A percentile compares a stretch with the other conserved stretches of the same genome.
phyloP scores from a whole-genome alignment of 495 filamentous ascomycete genomes.

The Penicillium odoratum region DNA sequence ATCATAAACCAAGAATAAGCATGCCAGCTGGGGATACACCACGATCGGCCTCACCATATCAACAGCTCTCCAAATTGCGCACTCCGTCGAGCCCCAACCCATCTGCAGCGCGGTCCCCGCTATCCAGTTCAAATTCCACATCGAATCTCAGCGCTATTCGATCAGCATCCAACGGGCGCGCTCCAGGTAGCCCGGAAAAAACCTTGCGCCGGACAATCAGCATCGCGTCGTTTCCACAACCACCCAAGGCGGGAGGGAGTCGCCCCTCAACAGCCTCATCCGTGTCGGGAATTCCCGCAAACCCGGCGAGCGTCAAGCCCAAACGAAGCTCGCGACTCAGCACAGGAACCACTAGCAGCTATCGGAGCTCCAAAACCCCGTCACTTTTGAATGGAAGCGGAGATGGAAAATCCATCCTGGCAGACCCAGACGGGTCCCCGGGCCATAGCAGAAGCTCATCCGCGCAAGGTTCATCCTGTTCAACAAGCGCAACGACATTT shows the following conservation, averaged over 20 bases:
- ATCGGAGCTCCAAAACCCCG: constrained; percentile 57
- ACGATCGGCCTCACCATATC: constrained; percentile 41
- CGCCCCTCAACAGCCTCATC: constrained; percentile 47
- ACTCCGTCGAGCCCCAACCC: constrained; percentile 62
- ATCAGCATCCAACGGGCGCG: constrained; percentile 38
- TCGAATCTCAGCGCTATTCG: constrained; percentile 38
- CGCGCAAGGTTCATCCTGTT: constrained; percentile 77
- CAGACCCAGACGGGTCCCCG: constrained; percentile 74
- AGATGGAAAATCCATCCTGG: constrained; percentile 68
- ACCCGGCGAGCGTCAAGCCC: constrained; percentile 29
- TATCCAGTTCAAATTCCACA: constrained; percentile 42
- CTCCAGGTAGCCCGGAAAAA: constrained; percentile 53
- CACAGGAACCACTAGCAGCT: constrained; percentile 43
- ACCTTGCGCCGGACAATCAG: constrained; percentile 82
- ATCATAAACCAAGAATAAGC: constrained; percentile 69
- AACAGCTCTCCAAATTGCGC: constrained; percentile 55
- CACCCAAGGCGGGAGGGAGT: constrained; percentile 62
- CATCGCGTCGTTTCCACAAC: constrained; percentile 90
- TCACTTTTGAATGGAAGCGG: constrained; percentile 78
- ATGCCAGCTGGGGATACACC: constrained; percentile 47
- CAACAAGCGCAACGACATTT: constrained; percentile 84
- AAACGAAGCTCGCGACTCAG: constrained; percentile 43
- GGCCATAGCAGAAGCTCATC: constrained; percentile 87
- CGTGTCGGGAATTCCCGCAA: constrained; percentile 28
- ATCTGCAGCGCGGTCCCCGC: constrained; percentile 48